Conservation (phyloP, 148 eudicot species). For the Amaranthus hypochondriacus region DNA sequence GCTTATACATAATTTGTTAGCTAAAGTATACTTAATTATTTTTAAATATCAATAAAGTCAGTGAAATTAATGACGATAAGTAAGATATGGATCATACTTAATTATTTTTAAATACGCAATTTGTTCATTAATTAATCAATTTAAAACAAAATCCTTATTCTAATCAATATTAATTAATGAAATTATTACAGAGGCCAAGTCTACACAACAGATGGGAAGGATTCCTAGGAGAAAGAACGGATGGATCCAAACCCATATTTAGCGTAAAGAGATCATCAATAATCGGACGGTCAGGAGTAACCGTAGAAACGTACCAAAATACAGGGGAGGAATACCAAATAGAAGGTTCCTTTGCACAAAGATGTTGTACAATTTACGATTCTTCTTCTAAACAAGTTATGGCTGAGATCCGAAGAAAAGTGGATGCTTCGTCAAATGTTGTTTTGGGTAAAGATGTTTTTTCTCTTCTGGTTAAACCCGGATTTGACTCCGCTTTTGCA, state of each 20-base stretch:
- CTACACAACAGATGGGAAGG: slow-evolving; percentile 97
- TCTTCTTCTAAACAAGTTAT: slow-evolving; percentile 33
- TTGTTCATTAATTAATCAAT: neutral
- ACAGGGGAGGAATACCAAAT: slow-evolving; percentile 60
- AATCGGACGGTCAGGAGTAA: slow-evolving; percentile 67
- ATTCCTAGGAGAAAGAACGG: slow-evolving; percentile 54
- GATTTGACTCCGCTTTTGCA: slow-evolving; percentile 78
- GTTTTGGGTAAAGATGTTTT: slow-evolving; percentile 76
- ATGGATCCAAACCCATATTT: slow-evolving; percentile 72
- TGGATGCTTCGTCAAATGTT: slow-evolving; percentile 61
- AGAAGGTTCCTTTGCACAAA: slow-evolving; percentile 64
- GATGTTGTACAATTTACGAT: slow-evolving; percentile 59
- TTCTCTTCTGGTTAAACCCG: slow-evolving; percentile 49
- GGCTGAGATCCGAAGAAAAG: slow-evolving; percentile 81
- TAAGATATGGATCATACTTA: neutral
- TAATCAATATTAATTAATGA: neutral
- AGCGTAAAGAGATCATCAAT: slow-evolving; percentile 82
- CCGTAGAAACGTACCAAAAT: slow-evolving; percentile 55
- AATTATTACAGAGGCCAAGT: slow-evolving; percentile 60
- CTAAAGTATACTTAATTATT: too few relatives aligned
- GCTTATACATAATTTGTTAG: too few relatives aligned
- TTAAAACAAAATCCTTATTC: too few relatives aligned
- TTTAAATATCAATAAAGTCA: neutral
- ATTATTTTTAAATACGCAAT: neutral
- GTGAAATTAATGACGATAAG: neutral